These are phyloP conservation scores for Corrigiola litoralis DNA, from an alignment of 179 eudicot species.

Conservation along the genomic window DNA sequence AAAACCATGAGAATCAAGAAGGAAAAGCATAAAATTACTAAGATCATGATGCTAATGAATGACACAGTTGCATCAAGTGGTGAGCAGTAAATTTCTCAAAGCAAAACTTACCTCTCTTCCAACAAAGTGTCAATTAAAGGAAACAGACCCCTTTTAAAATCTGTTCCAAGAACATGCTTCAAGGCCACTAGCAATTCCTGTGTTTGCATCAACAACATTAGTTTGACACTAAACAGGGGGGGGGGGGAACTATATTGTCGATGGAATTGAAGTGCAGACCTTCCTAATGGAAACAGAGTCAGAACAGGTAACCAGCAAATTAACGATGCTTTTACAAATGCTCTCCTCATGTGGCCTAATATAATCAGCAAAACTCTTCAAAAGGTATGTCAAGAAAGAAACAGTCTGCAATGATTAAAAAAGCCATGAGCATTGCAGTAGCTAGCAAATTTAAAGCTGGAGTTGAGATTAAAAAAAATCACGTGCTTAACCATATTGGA, in stretches of 20 bases:
- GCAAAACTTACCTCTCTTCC: conserved; percentile 72
- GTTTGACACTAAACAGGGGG: background rate
- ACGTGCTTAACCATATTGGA: too few relatives aligned
- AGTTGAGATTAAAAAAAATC: too few relatives aligned
- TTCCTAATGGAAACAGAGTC: conserved; percentile 93
- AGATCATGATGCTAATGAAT: background rate
- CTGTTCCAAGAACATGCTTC: conserved; percentile 96
- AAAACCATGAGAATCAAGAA: too few relatives aligned
- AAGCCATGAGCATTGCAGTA: conserved; percentile 8
- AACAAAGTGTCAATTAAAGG: conserved; percentile 88
- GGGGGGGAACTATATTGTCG: background rate
- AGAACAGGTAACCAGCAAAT: conserved; percentile 94
- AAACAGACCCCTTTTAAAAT: conserved; percentile 90
- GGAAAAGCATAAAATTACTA: too few relatives aligned
- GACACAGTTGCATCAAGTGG: background rate
- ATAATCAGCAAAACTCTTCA: conserved; percentile 93
- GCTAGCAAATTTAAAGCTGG: too few relatives aligned
- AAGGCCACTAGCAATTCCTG: conserved; percentile 91
- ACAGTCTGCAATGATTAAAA: conserved; percentile 69
- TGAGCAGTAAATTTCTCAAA: background rate
- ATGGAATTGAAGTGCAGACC: conserved; percentile 36
- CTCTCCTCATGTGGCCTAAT: conserved; percentile 95
- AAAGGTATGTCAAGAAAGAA: conserved; percentile 86
- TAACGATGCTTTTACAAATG: conserved; percentile 95
- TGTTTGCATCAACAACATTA: background rate